Base-by-base conservation (phyloP, 1,284 basidiomycete genomes). In the Trichosporon faecale region DNA sequence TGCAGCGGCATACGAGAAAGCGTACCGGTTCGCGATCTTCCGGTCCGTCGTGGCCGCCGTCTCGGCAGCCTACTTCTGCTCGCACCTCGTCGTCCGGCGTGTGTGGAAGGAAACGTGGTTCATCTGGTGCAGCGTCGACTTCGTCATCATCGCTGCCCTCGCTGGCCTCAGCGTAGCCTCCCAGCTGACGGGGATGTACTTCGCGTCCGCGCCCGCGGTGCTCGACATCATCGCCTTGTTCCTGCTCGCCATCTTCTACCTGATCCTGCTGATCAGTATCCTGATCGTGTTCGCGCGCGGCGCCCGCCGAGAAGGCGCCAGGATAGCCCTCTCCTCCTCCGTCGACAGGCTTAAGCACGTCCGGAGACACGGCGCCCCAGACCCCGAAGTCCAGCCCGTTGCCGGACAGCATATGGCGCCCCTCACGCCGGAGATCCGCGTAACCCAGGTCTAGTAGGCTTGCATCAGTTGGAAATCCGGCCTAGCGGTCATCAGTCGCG, bases 1-100 rank as follows among this genome's bases (percentile, higher is more conserved):
- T 29, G 57, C 27, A 61, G 27, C 27, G 29, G 57, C 57, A 6
- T 61, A 61, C 57, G 27, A 31, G 29, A 29, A 61, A 6, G 57
- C 57, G 16, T 61, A 61, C 57, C 57, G 27, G 5, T 61, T 61
- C 57, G 57, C 57, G 29, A 61, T 61, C 57, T 61, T 61, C 57
- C 57, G 57, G 18, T 29, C 57, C 29, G 57, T 61, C 29, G 57
- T 61, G 4, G 57, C 57, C 16, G 27, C 16, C 18, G 16, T 61
- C 18, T 33, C 29, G 14, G 57, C 57, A 18, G 57, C 29, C 4
- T 61, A 61, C 57, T 61, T 61, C 57, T 29, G 27, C 18, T 1
- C 27, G 57, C 57, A 61, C 57, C 57, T 61, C 16, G 27, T 61
- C 18, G 27, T 61, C 27, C 57, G 57, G 16, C 57, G 57, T 18